Evolutionary conservation across 176 grass and related monocot species (phyloP), one percentile per base, ranked within the genome.

Genomic region (Bolboschoenus planiculmis): DNA sequence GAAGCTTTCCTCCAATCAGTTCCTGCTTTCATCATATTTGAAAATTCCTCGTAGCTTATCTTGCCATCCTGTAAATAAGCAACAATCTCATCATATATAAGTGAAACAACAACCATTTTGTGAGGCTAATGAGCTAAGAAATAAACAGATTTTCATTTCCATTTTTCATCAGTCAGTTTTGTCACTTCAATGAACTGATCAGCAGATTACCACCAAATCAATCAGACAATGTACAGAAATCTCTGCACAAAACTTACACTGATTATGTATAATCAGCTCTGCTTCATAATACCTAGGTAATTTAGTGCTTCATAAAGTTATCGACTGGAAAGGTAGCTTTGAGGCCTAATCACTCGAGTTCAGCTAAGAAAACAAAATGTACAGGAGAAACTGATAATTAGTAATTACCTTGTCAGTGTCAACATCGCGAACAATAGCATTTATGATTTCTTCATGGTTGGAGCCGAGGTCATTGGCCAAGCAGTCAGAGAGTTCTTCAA

Each of bases 1-100:
- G 94, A 97, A 2, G 94, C 94, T 88, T 97, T 97, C 83, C 94
- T 91, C 94, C 94, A 97, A 87, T 97, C 94, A 26, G 94, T 97
- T 58, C 94, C 94, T 0, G 94, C 85, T 68, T 93, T 97, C 94
- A 97, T 97, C 94, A 97, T 93, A 5, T 86, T 55, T 9, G 91
- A 67, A 3, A 97, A 97, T 42, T 97, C 94, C 0, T 93, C 91
- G 0, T 81, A 93, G 79, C 94, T 91, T 93, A 97, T 97, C 43
- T 88, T 97, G 10, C 94, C 94, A 26, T 97, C 94, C 94, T 97
- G 81, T 39, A 8, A 78, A n/a, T 36, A 71, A 88, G 1, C 78
- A 84, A 42, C 13, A 21, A 18, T 87, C 24, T 84, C 54, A 84
- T 77, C 30, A 84, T 80, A 31, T 81, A 30, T 30, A 29, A 37